Evolutionary conservation across 192 early-diverging fungal genomes (phyloP).

Genomic region (Chytriomyces sp.): DNA sequence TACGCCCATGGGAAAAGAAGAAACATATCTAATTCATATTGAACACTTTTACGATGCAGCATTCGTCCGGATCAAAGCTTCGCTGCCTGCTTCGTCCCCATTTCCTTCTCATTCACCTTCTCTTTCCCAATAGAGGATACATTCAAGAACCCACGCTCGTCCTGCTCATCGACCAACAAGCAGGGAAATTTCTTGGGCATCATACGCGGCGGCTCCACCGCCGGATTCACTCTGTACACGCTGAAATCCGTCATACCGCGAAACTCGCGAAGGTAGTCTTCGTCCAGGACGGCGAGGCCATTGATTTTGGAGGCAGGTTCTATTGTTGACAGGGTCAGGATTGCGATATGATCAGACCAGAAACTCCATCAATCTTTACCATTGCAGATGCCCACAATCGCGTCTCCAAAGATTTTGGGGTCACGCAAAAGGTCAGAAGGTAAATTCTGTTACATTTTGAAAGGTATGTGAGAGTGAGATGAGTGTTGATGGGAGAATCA

Average conservation of each 20-base stretch:
- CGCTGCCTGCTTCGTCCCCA: too few relatives aligned
- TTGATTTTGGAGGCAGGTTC: slow-evolving; percentile 28
- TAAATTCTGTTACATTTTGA: not conserved
- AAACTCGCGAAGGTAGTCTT: slow-evolving; percentile 41
- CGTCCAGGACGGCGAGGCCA: slow-evolving; percentile 35
- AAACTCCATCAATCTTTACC: not conserved
- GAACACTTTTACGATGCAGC: too few relatives aligned
- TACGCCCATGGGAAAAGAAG: too few relatives aligned
- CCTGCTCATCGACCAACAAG: slow-evolving; percentile 44
- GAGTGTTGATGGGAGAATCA: too few relatives aligned
- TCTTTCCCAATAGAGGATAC: not conserved
- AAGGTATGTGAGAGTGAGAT: not conserved
- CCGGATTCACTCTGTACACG: slow-evolving; percentile 19
- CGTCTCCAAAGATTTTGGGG: slow-evolving; percentile 40
- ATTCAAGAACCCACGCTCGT: slow-evolving; percentile 42
- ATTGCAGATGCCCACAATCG: slow-evolving; percentile 27
- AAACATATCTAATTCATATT: too few relatives aligned
- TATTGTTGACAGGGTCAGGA: too few relatives aligned
- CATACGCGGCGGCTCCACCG: slow-evolving; percentile 38
- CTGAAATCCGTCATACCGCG: slow-evolving; percentile 22
- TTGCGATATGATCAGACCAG: not conserved
- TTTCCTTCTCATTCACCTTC: too few relatives aligned
- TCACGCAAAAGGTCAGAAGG: slow-evolving; percentile 11
- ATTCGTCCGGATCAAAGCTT: too few relatives aligned
- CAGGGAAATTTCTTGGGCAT: slow-evolving; percentile 42